Conservation (phyloP, 2,329 filamentous ascomycete species). For the Didymellaceae sp. region DNA sequence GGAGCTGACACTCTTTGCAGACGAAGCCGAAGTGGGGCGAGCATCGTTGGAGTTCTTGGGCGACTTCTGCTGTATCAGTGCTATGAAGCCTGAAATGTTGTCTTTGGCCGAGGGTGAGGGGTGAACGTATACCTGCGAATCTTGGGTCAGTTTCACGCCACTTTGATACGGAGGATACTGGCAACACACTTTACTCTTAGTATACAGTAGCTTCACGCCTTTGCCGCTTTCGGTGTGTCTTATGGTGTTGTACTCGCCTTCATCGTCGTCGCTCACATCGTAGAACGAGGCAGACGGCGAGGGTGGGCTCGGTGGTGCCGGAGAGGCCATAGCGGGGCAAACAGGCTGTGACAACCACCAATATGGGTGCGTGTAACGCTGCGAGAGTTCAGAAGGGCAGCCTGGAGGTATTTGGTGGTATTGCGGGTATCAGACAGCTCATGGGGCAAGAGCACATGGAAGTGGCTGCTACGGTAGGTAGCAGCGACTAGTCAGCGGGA, state of each 20-base stretch:
- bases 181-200: constrained; percentile 84
- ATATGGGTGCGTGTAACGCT: constrained; percentile 4
- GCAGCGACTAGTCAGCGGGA: constrained; percentile 14
- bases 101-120: constrained; percentile 92
- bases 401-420: background rate
- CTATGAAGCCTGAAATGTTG: constrained; percentile 93
- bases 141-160: constrained; percentile 31
- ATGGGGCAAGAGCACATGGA: constrained; percentile 15
- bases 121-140: constrained; percentile 84
- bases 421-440: constrained; percentile 2
- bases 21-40: constrained; percentile 51
- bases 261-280: constrained; percentile 94
- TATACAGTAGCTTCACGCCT: constrained; percentile 91
- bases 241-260: constrained; percentile 93
- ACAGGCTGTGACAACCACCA: constrained; percentile 13
- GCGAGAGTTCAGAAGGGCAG: background rate
- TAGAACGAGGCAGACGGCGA: constrained; percentile 91
- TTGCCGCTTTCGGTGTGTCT: constrained; percentile 76
- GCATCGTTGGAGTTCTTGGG: constrained; percentile 35
- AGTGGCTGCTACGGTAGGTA: constrained; percentile 17
- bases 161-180: constrained; percentile 43
- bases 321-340: constrained; percentile 42
- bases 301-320: constrained; percentile 50
- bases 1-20: constrained; percentile 56
- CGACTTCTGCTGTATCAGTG: constrained; percentile 86